Base-by-base conservation (phyloP, 768 basidiomycete genomes). In the Tubosaeta sp. region DNA sequence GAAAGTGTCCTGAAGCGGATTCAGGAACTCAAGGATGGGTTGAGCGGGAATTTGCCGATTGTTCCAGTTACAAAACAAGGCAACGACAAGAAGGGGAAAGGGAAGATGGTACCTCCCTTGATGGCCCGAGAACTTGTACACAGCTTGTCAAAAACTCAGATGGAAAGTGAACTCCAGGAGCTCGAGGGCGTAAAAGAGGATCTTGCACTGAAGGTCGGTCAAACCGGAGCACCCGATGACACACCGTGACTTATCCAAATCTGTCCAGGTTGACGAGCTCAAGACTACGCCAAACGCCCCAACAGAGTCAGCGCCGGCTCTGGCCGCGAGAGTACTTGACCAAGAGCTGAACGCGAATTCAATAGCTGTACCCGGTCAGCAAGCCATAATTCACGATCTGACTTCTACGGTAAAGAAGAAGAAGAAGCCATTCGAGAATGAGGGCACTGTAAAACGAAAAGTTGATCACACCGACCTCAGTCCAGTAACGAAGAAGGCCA, bases 351-450 rank as follows among this genome's bases (percentile, higher is more conserved):
- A 85, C 51, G 68, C 67, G 32, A 68, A 61, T 14, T 52, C 72
- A 1, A 62, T 75, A 16, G 59, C 74, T 12, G 59, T 69, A 12
- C 55, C 72, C 6, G 59, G 69, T 0, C 63, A 70, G 43, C 61
- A 71, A 34, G 70, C 72, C 5, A 71, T 74, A 14, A 84, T 95
- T 39, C 90, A 92, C 59, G 91, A 95, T 61, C 72, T 95, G 41
- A 94, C 90, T 1, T 80, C 80, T 6, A 85, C 90, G 62, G 90
- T 95, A 44, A 85, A 83, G 66, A 93, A 91, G 75, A 97, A 94
- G 77, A 92, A 91, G 69, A 71, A 65, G 43, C 60, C 71, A 1
- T 53, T 66, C 4, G 71, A 72, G n/a, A 71, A 69, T 9, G 64
- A 72, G 19, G 67, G 66, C 13, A 68, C 71, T 2, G 65, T 61